A percentile compares a stretch with the other conserved stretches of the same genome.
These are phyloP conservation scores for Clarireedia homoeocarpa DNA, from an alignment of 2,329 filamentous ascomycete species.

Conservation along the genomic window DNA sequence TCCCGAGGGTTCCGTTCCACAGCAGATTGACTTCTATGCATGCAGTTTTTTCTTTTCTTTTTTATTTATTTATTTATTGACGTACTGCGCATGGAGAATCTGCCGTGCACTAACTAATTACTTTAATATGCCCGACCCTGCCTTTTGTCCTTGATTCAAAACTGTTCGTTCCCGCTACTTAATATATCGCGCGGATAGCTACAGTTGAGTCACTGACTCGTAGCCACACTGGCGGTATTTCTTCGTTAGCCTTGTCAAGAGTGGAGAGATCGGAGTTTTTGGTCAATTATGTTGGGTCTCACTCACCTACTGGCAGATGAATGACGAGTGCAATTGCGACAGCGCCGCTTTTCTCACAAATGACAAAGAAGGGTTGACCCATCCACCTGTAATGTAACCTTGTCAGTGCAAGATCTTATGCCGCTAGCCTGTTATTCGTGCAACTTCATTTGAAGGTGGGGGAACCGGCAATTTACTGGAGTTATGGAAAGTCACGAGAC, in stretches of 20 bases:
- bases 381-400: no score
- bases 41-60: neutral
- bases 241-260: neutral
- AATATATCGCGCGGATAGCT: neutral
- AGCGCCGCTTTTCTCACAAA: no score
- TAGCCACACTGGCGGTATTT: neutral
- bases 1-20: neutral
- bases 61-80: neutral
- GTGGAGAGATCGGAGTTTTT: no score
- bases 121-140: neutral
- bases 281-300: no score
- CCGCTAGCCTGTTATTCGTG: no score
- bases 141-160: neutral
- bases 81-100: neutral
- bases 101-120: neutral
- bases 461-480: no score
- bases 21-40: neutral
- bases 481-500: no score
- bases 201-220: neutral
- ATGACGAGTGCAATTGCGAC: no score
- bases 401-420: no score
- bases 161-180: neutral
- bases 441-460: no score
- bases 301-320: no score
- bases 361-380: no score